Evolutionary conservation across 2,329 filamentous ascomycete genomes (phyloP), one percentile per base, ranked within the genome.

Genomic region (Lachnellula cervina): DNA sequence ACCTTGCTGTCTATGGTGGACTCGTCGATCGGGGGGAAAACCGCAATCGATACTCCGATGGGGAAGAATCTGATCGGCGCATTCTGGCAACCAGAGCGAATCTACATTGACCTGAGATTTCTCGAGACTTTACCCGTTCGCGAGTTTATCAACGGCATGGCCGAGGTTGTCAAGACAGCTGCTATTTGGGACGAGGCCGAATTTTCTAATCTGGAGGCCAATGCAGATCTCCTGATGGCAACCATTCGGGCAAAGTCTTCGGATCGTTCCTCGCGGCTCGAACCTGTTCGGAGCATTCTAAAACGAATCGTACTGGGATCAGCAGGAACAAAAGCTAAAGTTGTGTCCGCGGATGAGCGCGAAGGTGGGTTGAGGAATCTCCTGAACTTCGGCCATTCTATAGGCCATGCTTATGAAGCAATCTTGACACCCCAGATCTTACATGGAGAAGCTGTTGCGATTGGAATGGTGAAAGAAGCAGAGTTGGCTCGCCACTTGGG

Each of bases 111-210:
- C 72, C 78, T 97, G 59, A 81, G 86, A 54, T 97, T 99, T 69
- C 79, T 99, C 54, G 90, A 96, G 70, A 96, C 91, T 1, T 78
- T 99, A 19, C 92, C 93, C 1, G 86, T 87, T 62, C 82, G 94
- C 63, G 93, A 99, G 73, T 93, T 99, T 69, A 91, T 97, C 73
- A 99, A 99, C 71, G 94, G 94, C 59, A 97, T 99, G 93, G 94
- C 93, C 25, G 94, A 99, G 76, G 93, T 99, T 32, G 82, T 97
- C 71, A 97, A 97, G 81, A 99, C 94, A 3, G 94, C 94, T 3
- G 94, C 94, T 52, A 97, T 99, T 65, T 97, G 93, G 83, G 84
- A 96, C 67, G 90, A 95, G 72, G 74, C 79, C 9, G 93, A 97
- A 68, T 99, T 99, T 70, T 81, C 86, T 44, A 76, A 87, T 13